Evolutionary conservation across 108 stramenopile species (phyloP).

Genomic region (Skeletonema menzelii): DNA sequence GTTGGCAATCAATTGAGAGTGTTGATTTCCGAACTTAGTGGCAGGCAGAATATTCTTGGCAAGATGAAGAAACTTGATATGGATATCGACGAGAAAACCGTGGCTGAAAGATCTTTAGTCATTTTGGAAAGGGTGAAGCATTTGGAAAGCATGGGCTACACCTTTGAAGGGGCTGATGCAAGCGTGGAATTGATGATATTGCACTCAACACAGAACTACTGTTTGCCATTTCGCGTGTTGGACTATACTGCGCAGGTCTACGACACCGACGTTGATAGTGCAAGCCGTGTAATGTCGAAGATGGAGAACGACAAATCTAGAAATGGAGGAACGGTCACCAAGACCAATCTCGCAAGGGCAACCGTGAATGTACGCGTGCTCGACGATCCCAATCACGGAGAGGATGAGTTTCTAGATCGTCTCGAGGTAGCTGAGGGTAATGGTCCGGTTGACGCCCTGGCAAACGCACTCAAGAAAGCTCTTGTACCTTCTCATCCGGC

Average conservation of each 20-base stretch:
- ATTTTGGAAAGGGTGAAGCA: constrained; percentile 87
- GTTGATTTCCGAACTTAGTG: constrained; percentile 85
- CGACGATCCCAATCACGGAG: constrained; percentile 22
- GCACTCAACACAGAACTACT: constrained; percentile 84
- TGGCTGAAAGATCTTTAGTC: constrained; percentile 71
- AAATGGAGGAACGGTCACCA: constrained; percentile 4
- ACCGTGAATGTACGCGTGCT: constrained; percentile 85
- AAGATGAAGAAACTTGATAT: constrained; percentile 78
- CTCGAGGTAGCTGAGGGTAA: constrained; percentile 89
- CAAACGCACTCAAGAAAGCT: constrained; percentile 75
- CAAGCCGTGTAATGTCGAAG: constrained; percentile 65
- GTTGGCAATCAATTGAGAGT: constrained; percentile 89
- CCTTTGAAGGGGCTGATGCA: constrained; percentile 95
- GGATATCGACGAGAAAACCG: constrained; percentile 32
- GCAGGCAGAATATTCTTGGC: constrained; percentile 89
- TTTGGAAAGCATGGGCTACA: constrained; percentile 89
- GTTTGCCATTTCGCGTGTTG: constrained; percentile 85
- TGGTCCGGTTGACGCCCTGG: constrained; percentile 93
- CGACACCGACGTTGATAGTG: constrained; percentile 81
- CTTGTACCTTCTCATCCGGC: constrained; percentile 78
- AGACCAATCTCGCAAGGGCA: constrained; percentile 63
- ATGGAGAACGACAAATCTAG: constrained; percentile 18
- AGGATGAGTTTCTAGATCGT: constrained; percentile 53
- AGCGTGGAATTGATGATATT: constrained; percentile 93
- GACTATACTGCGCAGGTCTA: constrained; percentile 89